Evolutionary conservation across 495 filamentous ascomycete species (phyloP), one percentile per base, ranked within the genome.

Genomic region (Ascobolus immersus): DNA sequence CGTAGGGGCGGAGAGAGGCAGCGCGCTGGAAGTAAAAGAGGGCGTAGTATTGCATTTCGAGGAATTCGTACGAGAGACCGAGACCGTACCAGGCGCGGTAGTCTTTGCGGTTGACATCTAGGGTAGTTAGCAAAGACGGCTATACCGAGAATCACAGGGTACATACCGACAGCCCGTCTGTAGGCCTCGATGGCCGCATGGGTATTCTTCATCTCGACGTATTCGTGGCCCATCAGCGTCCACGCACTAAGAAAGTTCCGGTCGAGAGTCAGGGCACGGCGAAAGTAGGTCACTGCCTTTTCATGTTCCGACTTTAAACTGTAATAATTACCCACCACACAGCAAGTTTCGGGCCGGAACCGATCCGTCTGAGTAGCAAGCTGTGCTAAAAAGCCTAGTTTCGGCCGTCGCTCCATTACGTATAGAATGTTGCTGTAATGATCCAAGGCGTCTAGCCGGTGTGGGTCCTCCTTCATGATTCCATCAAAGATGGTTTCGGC

Each of bases 171-270:
- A 1, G 89, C 89, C 11, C 89, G 73, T 4, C 89, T 73, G 45
- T 99, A 99, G 7, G 75, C 81, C 51, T 99, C 89, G 39, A 99
- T 94, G 11, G 89, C 89, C 0, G 89, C 82, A 45, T 99, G 89
- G 0, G 89, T 99, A 45, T 99, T 99, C 45, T 94, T 99, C 57
- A 99, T 73, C 50, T 99, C 89, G 21, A 94, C 78, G 51, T 93
- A 99, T 49, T 99, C 89, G 50, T 94, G 89, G 6, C 89, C 89
- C 89, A 99, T 99, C 1, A 99, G 60, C 1, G 82, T 99, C 89
- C 89, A 99, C 10, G 89, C 89, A 4, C 77, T 84, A 20, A 91
- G 60, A 42, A 84, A 99, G 26, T 66, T 73, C 7, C 82, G 74
- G 49, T 99, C 89, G 1, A 99, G 62, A 2, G 78, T 92, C n/a